A percentile compares a stretch with the other conserved stretches of the same genome.
These are phyloP conservation scores for Sclerospora graminicola DNA, from an alignment of 352 stramenopile species.

Conservation along the genomic window DNA sequence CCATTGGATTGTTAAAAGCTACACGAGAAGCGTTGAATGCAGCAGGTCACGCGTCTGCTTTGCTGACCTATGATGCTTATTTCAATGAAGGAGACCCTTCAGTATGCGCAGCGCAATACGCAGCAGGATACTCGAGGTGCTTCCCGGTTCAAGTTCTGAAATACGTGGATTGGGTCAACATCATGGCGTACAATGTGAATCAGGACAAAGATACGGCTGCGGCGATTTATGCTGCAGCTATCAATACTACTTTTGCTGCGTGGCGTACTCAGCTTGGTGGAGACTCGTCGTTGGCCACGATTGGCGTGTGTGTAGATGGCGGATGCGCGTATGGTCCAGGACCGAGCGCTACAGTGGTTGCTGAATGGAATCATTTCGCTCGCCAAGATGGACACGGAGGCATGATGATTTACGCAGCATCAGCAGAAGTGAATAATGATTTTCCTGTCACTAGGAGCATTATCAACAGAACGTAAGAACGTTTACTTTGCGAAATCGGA, in stretches of 20 bases:
- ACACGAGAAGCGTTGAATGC: constrained; percentile 33
- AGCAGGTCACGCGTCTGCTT: constrained; percentile 14
- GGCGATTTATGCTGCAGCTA: constrained; percentile 37
- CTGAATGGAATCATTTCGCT: constrained; percentile 37
- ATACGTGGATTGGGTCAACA: constrained; percentile 70
- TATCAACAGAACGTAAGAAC: no score
- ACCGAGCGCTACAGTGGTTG: constrained; percentile 41
- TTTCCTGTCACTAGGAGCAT: constrained; percentile 46
- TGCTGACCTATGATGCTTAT: constrained; percentile 68
- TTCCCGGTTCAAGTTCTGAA: constrained; percentile 41
- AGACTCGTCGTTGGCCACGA: constrained; percentile 38
- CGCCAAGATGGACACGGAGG: constrained; percentile 26
- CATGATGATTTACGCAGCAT: constrained; percentile 73
- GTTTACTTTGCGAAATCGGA: constrained; percentile 1
- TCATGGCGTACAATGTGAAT: constrained; percentile 80
- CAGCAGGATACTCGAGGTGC: constrained; percentile 41
- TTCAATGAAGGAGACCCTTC: constrained; percentile 50
- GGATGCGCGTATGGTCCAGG: constrained; percentile 59
- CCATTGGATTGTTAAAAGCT: constrained; percentile 36
- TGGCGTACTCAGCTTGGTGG: constrained; percentile 36
- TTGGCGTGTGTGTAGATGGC: constrained; percentile 39
- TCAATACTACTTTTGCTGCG: constrained; percentile 41
- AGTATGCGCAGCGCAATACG: constrained; percentile 32
- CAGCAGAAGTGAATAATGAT: constrained; percentile 34
- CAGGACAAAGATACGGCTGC: constrained; percentile 28